Evolutionary conservation across 805 yeast genomes (phyloP).

Genomic region (Teunomyces cretensis): DNA sequence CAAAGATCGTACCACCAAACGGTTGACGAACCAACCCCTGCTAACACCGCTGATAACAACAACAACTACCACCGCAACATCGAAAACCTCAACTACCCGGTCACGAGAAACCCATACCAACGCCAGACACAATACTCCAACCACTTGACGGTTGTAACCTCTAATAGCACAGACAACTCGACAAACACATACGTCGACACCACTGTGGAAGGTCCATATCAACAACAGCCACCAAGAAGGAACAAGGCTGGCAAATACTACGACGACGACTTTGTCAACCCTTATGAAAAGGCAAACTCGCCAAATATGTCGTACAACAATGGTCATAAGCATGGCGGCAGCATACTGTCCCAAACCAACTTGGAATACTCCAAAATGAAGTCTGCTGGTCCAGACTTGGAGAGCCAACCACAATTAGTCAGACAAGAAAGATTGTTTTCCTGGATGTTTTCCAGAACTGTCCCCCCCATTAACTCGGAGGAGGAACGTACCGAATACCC

Average conservation of each 20-base stretch:
- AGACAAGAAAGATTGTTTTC: conserved; percentile 54
- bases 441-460: conserved; percentile 46
- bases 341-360: conserved; percentile 12
- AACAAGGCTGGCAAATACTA: conserved; percentile 5
- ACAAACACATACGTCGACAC: conserved; percentile 14
- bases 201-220: conserved; percentile 2
- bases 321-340: neutral
- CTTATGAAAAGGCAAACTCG: neutral
- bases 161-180: conserved; percentile 9
- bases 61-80: conserved; percentile 1
- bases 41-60: neutral
- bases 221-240: conserved; percentile 8
- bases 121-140: conserved; percentile 5
- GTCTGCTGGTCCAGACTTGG: conserved; percentile 2
- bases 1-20: conserved; percentile 5
- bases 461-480: conserved; percentile 50
- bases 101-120: conserved; percentile 4
- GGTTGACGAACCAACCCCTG: neutral
- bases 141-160: conserved; percentile 8
- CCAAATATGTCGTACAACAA: conserved; percentile 1
- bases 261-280: neutral
- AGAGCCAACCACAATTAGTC: conserved; percentile 21
- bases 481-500: conserved; percentile 55
- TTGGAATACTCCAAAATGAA: conserved; percentile 5
- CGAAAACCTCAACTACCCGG: neutral